phyloP scores from a whole-genome alignment of 495 filamentous ascomycete genomes.

The Penicillium maclennaniae region DNA sequence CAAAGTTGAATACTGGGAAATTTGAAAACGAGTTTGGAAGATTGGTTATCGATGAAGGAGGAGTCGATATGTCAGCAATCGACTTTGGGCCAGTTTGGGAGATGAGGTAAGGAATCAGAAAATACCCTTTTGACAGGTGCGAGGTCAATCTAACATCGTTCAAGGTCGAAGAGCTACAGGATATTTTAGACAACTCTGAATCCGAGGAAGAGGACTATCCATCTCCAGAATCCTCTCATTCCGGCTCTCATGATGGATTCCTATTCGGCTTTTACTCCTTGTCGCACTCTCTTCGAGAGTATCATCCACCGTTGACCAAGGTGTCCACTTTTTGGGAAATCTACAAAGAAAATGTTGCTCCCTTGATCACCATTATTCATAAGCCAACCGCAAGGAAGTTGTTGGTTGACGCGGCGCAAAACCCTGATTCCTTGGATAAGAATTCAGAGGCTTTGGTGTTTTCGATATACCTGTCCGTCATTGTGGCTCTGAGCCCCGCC shows the following conservation, averaged over 20 bases:
- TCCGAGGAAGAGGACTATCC: slow-evolving; percentile 62
- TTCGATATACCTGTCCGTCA: slow-evolving; percentile 70
- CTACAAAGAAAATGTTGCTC: slow-evolving; percentile 68
- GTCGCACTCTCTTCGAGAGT: slow-evolving; percentile 41
- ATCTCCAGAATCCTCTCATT: slow-evolving; percentile 50
- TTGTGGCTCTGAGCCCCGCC: slow-evolving; percentile 58
- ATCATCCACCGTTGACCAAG: slow-evolving; percentile 56
- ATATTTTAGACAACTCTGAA: slow-evolving; percentile 62
- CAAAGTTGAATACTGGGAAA: slow-evolving; percentile 23
- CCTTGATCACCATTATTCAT: slow-evolving; percentile 66
- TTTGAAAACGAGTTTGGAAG: slow-evolving; percentile 72
- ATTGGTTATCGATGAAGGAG: slow-evolving; percentile 76
- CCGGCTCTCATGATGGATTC: slow-evolving; percentile 63
- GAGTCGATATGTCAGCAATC: slow-evolving; percentile 82
- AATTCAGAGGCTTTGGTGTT: slow-evolving; percentile 71
- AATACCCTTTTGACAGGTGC: background rate
- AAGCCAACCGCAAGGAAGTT: slow-evolving; percentile 53
- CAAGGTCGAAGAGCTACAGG: slow-evolving; percentile 72
- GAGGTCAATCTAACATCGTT: slow-evolving; percentile 9
- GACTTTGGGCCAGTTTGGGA: slow-evolving; percentile 83
- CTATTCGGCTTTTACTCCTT: slow-evolving; percentile 66
- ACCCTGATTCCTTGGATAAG: slow-evolving; percentile 54
- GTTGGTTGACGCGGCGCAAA: slow-evolving; percentile 40
- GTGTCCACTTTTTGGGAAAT: slow-evolving; percentile 65
- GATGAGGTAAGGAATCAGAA: slow-evolving; percentile 60